Conservation (phyloP, 805 yeast species). For the Teunomyces kruisii region DNA sequence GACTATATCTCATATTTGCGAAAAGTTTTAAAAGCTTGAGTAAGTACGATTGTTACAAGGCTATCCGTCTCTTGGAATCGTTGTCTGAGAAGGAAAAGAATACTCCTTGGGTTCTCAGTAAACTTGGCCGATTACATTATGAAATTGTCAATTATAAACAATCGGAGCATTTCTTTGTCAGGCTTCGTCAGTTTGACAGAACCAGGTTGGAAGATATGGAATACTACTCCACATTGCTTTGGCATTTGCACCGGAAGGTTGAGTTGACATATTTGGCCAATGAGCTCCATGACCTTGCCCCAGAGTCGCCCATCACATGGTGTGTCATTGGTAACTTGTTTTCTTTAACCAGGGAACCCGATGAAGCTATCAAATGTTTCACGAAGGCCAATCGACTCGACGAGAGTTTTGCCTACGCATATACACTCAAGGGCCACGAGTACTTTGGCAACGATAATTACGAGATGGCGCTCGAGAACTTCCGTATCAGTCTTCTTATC, state of each 20-base stretch:
- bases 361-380: conserved; percentile 86
- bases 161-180: conserved; percentile 61
- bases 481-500: conserved; percentile 70
- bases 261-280: conserved; percentile 81
- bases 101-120: conserved; percentile 84
- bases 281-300: conserved; percentile 67
- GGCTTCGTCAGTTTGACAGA: conserved; percentile 67
- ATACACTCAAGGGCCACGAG: conserved; percentile 93
- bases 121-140: conserved; percentile 77
- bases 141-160: conserved; percentile 85
- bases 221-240: conserved; percentile 79
- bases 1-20: conserved; percentile 54
- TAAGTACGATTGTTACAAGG: conserved; percentile 75
- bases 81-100: conserved; percentile 62
- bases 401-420: conserved; percentile 77
- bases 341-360: conserved; percentile 79
- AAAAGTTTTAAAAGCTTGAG: conserved; percentile 60
- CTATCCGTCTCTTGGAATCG: conserved; percentile 64
- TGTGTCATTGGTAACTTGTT: conserved; percentile 86
- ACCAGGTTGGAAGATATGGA: conserved; percentile 89
- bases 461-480: conserved; percentile 83
- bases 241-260: conserved; percentile 86
- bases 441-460: conserved; percentile 83
- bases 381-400: conserved; percentile 71
- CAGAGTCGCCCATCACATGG: conserved; percentile 83